phyloP scores from a whole-genome alignment of 2,329 filamentous ascomycete species.

The Cyphellophora attinorum region DNA sequence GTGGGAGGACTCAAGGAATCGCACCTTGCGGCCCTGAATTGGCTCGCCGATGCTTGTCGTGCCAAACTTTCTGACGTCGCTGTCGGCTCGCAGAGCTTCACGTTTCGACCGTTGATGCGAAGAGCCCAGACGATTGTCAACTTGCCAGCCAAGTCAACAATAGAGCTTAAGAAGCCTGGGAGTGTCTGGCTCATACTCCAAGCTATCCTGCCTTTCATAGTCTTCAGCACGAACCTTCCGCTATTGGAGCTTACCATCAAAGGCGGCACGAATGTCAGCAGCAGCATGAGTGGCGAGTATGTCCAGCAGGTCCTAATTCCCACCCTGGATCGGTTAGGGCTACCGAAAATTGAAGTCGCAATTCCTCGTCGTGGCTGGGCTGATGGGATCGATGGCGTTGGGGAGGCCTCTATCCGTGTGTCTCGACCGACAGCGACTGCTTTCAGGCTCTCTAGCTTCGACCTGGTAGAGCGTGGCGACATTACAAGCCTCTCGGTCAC shows the following conservation, averaged over 20 bases:
- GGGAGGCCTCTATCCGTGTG: conserved; percentile 40
- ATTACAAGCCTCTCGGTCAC: conserved; percentile 29
- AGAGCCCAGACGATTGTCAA: background rate
- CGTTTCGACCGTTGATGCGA: conserved; percentile 18
- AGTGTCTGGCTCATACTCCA: conserved; percentile 49
- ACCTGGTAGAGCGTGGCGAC: conserved; percentile 21
- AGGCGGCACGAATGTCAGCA: conserved; percentile 50
- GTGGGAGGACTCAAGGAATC: conserved; percentile 43
- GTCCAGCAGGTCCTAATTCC: conserved; percentile 46
- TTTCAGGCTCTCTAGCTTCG: conserved; percentile 23
- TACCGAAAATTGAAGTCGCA: conserved; percentile 34
- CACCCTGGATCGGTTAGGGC: conserved; percentile 40
- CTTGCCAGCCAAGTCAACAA: conserved; percentile 18
- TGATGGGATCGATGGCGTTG: conserved; percentile 33
- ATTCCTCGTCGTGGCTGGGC: conserved; percentile 46
- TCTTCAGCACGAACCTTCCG: conserved; percentile 28
- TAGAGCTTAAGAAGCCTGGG: conserved; percentile 40
- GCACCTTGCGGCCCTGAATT: conserved; percentile 46
- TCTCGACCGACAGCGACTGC: conserved; percentile 12
- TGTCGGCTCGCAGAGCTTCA: conserved; percentile 26
- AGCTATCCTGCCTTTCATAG: conserved; percentile 48
- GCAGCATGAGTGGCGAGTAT: conserved; percentile 41
- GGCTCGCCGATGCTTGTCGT: conserved; percentile 40
- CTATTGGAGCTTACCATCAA: conserved; percentile 35
- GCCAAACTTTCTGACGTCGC: conserved; percentile 29